A percentile compares a stretch with the other conserved stretches of the same genome.
Conservation (phyloP, 2,329 filamentous ascomycete species). For the Fusarium globosum region DNA sequence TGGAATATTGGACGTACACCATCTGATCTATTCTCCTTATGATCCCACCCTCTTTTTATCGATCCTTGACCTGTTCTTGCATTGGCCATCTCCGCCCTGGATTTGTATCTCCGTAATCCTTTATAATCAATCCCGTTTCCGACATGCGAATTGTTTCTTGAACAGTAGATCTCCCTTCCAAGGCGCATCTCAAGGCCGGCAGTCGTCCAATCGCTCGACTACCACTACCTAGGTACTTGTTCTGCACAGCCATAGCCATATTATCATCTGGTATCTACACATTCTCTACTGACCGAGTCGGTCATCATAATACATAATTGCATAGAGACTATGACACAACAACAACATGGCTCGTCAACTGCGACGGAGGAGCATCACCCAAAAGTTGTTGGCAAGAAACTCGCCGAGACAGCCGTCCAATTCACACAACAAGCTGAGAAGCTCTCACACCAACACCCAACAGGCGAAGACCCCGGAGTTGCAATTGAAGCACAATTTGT, state of each 20-base stretch:
- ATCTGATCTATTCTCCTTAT: conserved; percentile 21
- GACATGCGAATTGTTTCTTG: conserved; percentile 22
- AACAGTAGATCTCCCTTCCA: conserved; percentile 9
- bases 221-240: neutral
- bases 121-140: neutral
- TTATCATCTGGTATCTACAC: neutral
- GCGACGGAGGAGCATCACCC: conserved; percentile 13
- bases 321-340: conserved; percentile 24
- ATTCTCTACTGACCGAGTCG: neutral
- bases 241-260: neutral
- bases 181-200: neutral
- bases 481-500: conserved; percentile 73
- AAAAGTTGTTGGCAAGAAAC: conserved; percentile 35
- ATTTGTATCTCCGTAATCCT: neutral
- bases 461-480: conserved; percentile 51
- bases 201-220: neutral
- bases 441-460: conserved; percentile 57
- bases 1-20: conserved; percentile 28
- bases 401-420: conserved; percentile 60
- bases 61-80: conserved; percentile 8
- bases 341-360: conserved; percentile 22
- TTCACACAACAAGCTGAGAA: conserved; percentile 72
- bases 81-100: conserved; percentile 8
- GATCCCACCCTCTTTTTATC: conserved; percentile 15
- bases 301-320: neutral